Base-by-base conservation (phyloP, 2,329 filamentous ascomycete species). In the Scytalidium sp. region DNA sequence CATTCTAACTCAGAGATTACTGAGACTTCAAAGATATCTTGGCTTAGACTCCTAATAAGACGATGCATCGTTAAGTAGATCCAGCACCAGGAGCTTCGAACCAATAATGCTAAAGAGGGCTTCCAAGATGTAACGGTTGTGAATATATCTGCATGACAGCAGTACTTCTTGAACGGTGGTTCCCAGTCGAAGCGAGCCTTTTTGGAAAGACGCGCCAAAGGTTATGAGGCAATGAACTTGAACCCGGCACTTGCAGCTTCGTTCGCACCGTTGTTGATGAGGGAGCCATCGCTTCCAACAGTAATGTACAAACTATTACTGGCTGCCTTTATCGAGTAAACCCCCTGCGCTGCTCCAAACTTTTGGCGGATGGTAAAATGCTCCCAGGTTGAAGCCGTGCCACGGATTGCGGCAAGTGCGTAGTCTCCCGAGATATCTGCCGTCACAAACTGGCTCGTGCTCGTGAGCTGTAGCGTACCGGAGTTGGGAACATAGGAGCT, bases 291-390 rank as follows among this genome's bases (percentile, higher is more conserved):
- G 22, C 47, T 36, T 13, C 43, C 53, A 21, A 60, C 43, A 4
- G 52, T 55, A 23, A 60, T 50, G 23, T 57, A 60, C 49, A 50
- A 22, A 15, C 54, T 52, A 43, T 60, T 60, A 47, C 58, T 60
- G 13, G 49, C 44, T 19, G 58, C 58, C 50, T 59, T 59, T 49
- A 59, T 59, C 2, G 56, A 56, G 55, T 58, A 59, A 11, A 60
- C 54, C 1, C 56, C 58, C 15, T 22, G 29, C 8, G 53, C 48
- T 2, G 55, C 55, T 7, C 56, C 56, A 39, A 43, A 27, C 53
- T 60, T 60, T 22, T 53, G 56, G 25, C 58, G 55, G 29, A 60
- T 51, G 13, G 50, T 54, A 22, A 60, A 60, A 19, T 46, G 29
- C 50, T 60, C 58, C 58, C 58, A 60, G 11, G 48, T 43, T 1